Percentiles rank a stretch among this genome's conserved stretches.
Conservation (phyloP, 768 basidiomycete genomes). For the Trichaptum fuscoviolaceum region DNA sequence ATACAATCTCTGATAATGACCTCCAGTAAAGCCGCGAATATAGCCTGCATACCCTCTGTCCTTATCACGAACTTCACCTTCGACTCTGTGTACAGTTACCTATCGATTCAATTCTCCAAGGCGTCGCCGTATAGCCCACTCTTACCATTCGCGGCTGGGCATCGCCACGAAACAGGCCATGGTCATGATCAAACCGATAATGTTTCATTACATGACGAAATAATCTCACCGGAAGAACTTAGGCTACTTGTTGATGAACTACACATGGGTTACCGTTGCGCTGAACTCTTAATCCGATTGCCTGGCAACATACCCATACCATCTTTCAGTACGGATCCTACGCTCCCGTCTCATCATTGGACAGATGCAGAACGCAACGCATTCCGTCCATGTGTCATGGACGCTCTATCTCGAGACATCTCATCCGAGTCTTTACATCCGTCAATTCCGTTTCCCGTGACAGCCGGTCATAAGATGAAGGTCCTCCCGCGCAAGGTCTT, state of each 20-base stretch:
- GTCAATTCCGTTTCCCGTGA: conserved; percentile 34
- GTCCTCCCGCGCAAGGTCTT: conserved; percentile 34
- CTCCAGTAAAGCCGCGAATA: conserved; percentile 57
- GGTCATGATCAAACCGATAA: conserved; percentile 7
- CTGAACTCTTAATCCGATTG: conserved; percentile 62
- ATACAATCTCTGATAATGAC: not conserved
- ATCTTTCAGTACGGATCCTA: conserved; percentile 49
- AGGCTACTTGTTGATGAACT: conserved; percentile 62
- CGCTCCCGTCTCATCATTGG: conserved; percentile 62
- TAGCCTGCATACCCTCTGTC: conserved; percentile 59
- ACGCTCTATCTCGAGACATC: conserved; percentile 31
- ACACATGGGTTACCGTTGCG: conserved; percentile 59
- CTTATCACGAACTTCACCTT: conserved; percentile 82
- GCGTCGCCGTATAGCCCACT: conserved; percentile 18
- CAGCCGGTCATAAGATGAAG: conserved; percentile 16
- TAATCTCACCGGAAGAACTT: conserved; percentile 44
- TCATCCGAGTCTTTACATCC: conserved; percentile 32
- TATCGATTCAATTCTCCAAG: conserved; percentile 48
- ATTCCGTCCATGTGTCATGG: conserved; percentile 42
- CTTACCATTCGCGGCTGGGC: conserved; percentile 3
- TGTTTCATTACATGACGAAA: conserved; percentile 43
- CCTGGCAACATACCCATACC: conserved; percentile 77
- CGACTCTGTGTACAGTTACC: conserved; percentile 77
- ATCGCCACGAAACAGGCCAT: conserved; percentile 11
- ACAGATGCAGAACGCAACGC: conserved; percentile 42